Conservation (phyloP, 1,284 basidiomycete genomes). For the Takashimella tepidaria region DNA sequence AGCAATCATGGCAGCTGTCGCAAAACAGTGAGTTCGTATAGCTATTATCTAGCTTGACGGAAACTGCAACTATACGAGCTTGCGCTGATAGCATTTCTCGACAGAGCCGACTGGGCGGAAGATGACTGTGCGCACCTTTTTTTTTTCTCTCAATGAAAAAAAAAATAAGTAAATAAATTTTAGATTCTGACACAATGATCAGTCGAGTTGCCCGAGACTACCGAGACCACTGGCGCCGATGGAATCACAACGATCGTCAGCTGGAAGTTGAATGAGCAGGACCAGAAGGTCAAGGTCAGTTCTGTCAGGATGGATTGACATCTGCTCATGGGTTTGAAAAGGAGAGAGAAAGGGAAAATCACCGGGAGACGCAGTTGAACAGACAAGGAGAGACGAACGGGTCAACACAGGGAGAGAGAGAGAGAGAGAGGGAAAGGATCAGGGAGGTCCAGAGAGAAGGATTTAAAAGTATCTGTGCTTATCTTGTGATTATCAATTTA, state of each 20-base stretch:
- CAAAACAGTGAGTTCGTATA: not conserved
- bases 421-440: too few species aligned
- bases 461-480: too few species aligned
- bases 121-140: not conserved
- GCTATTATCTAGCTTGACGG: not conserved
- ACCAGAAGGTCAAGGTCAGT: slow-evolving; percentile 86
- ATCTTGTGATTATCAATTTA: too few species aligned
- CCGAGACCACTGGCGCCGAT: slow-evolving; percentile 75
- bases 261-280: slow-evolving; percentile 82
- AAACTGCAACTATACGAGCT: not conserved
- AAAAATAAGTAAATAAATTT: not conserved
- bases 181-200: not conserved
- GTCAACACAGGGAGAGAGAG: too few species aligned
- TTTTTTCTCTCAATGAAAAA: not conserved
- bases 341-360: too few species aligned
- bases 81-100: not conserved
- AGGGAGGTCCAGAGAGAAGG: too few species aligned
- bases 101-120: not conserved
- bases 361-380: too few species aligned
- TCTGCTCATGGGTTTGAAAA: too few species aligned
- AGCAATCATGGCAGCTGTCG: not conserved
- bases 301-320: too few species aligned
- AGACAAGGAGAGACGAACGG: not conserved
- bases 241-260: slow-evolving; percentile 82
- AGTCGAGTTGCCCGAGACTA: slow-evolving; percentile 36